Evolutionary conservation across 2,329 filamentous ascomycete genomes (phyloP).

Genomic region (Pezicula radicicola): DNA sequence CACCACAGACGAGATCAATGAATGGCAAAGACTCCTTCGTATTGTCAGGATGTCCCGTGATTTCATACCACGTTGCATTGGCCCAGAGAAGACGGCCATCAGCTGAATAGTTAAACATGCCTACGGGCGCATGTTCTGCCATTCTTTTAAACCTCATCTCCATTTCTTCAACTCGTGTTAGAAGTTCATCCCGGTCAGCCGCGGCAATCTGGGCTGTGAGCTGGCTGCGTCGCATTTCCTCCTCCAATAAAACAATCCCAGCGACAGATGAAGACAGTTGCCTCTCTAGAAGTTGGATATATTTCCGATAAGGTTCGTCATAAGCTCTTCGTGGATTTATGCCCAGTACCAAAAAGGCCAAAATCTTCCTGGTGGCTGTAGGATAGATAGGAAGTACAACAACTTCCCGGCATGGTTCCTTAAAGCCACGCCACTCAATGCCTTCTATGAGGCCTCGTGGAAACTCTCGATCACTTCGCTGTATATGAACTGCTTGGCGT

Average conservation of each 20-base stretch:
- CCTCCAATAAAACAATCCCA: not conserved
- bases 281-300: not conserved
- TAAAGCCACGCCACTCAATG: conserved; percentile 1
- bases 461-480: not conserved
- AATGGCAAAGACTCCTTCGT: not conserved
- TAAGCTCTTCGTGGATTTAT: not conserved
- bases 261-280: conserved; percentile 1
- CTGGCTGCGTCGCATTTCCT: not conserved
- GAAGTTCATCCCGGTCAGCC: not conserved
- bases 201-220: not conserved
- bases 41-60: not conserved
- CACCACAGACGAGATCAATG: not conserved
- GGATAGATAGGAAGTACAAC: not conserved
- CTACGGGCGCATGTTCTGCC: not conserved
- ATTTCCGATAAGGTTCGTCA: not conserved
- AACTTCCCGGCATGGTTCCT: not conserved
- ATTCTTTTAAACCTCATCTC: not conserved
- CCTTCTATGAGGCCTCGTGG: not conserved
- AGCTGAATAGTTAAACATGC: not conserved
- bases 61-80: not conserved
- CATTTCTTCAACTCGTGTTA: not conserved
- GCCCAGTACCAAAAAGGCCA: not conserved
- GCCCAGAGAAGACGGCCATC: not conserved
- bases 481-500: not conserved
- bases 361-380: not conserved